These are phyloP conservation scores for Medicago lupulina DNA, from an alignment of 306 rosid species.

Conservation along the genomic window DNA sequence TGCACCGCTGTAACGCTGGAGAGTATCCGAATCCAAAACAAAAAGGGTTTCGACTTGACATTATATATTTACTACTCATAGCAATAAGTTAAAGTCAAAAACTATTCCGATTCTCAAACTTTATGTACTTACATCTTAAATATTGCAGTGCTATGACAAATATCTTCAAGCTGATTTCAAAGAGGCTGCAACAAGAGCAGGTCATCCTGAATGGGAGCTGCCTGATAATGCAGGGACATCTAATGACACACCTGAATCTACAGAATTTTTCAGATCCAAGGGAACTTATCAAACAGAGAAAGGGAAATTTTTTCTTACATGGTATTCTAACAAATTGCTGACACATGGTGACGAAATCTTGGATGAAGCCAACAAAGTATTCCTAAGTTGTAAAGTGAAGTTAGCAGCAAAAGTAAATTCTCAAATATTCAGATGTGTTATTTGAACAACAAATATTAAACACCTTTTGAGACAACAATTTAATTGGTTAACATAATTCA, in stretches of 20 bases:
- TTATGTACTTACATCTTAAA: slow-evolving; percentile 9
- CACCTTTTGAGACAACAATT: background rate
- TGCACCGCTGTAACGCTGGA: too few species aligned
- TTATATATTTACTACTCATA: background rate
- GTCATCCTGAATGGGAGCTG: slow-evolving; percentile 86
- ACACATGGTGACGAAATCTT: slow-evolving; percentile 82
- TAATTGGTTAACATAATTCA: background rate
- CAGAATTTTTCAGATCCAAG: slow-evolving; percentile 70
- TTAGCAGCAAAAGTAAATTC: slow-evolving; percentile 82
- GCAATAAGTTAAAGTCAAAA: background rate
- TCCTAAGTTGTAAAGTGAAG: slow-evolving; percentile 76
- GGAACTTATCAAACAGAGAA: slow-evolving; percentile 72
- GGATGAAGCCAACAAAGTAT: slow-evolving; percentile 81
- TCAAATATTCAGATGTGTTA: background rate
- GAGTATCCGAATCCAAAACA: too few species aligned
- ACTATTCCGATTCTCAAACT: background rate
- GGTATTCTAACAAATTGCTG: slow-evolving; percentile 87
- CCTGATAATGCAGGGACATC: slow-evolving; percentile 79
- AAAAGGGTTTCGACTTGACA: background rate
- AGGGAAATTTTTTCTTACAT: slow-evolving; percentile 82
- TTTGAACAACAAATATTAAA: background rate
- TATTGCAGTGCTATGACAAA: slow-evolving; percentile 82
- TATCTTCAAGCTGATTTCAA: slow-evolving; percentile 79
- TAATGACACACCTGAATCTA: slow-evolving; percentile 73
- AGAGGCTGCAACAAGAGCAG: slow-evolving; percentile 60